Evolutionary conservation across 2,329 filamentous ascomycete genomes (phyloP), one percentile per base, ranked within the genome.

Genomic region (Chaetothyriales sp.): DNA sequence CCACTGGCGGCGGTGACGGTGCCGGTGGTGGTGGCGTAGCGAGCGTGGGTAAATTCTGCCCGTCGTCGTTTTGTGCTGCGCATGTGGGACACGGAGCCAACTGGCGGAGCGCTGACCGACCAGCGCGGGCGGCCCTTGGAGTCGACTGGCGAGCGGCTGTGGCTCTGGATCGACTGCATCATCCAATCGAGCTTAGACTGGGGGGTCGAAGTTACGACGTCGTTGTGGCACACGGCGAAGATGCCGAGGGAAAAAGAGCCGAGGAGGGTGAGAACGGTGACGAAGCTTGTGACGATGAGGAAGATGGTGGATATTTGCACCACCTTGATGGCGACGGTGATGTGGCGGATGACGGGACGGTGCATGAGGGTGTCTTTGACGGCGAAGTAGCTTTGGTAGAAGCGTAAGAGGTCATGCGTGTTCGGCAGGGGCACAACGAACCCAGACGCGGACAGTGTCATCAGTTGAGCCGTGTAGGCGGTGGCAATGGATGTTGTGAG

Each of bases 111-210:
- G 22, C 22, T 25, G 22, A 25, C 22, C 3, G 22, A 25, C 22
- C 22, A 25, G 22, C 22, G 22, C 22, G 22, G 22, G 22, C 22
- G 22, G 22, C 22, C 22, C 22, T 25, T 25, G 22, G 22, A 25
- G 22, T 25, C 22, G 22, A 25, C 3, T 25, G 22, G 22, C 22
- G 22, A 25, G 22, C 22, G 22, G 6, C 6, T 25, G 22, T 25
- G 22, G 22, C 22, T 25, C 22, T 25, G 22, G 47, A 49, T 46
- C 13, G 46, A 49, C 43, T 50, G 46, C 13, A 56, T 19, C 46
- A 56, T 48, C 54, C 51, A 56, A 43, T 53, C 53, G 7, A 55
- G 46, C 48, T 53, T 55, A n/a, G 50, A 51, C 46, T 55, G 55
- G 10, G 55, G 52, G 13, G 51, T 45, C 9, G 37, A 20, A n/a